A percentile compares a stretch with the other conserved stretches of the same genome.
phyloP scores from a whole-genome alignment of 2,329 filamentous ascomycete genomes.

The Pezicula radicicola region DNA sequence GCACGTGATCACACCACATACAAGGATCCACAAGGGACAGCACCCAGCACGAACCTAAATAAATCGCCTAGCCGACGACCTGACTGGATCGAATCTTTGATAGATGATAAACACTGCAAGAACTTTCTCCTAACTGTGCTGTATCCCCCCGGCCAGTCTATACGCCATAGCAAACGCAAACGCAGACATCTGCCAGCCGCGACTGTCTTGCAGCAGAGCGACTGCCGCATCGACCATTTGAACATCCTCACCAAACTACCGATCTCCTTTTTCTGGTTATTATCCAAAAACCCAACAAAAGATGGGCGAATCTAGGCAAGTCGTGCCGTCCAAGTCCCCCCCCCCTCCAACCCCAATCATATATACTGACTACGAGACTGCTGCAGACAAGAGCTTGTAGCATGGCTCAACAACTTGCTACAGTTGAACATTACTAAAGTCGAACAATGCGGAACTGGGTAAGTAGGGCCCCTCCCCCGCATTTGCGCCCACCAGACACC shows the following conservation, averaged over 20 bases:
- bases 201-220: not conserved
- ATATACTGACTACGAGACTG: slow-evolving; percentile 15
- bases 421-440: slow-evolving; percentile 98
- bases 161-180: not conserved
- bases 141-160: too few species aligned
- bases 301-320: slow-evolving; percentile 32
- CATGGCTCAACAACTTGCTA: slow-evolving; percentile 96
- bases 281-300: slow-evolving; percentile 6
- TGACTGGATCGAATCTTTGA: too few species aligned
- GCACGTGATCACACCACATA: too few species aligned
- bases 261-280: not conserved
- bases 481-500: slow-evolving; percentile 17
- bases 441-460: slow-evolving; percentile 99
- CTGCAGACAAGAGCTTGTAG: slow-evolving; percentile 85
- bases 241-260: not conserved
- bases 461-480: slow-evolving; percentile 38
- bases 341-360: not conserved
- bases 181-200: not conserved
- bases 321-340: slow-evolving; percentile 13
- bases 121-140: too few species aligned
- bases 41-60: too few species aligned
- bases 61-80: too few species aligned
- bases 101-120: too few species aligned
- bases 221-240: not conserved
- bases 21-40: too few species aligned